Base-by-base conservation (phyloP, 2,329 filamentous ascomycete genomes). In the Sordariomycetes sp. region DNA sequence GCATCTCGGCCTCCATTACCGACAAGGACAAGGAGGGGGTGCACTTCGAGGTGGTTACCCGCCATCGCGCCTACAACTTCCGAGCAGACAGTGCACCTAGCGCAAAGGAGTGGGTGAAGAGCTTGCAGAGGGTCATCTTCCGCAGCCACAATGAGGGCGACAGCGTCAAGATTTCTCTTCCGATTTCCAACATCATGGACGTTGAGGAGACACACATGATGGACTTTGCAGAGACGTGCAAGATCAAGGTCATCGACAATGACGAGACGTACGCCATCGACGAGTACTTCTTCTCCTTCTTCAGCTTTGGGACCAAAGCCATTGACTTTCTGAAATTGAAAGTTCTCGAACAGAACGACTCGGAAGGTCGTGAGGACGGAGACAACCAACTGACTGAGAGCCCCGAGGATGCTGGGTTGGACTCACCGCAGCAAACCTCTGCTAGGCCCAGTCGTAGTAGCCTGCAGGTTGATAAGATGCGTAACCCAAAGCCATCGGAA, bases 221-320 rank as follows among this genome's bases (percentile, higher is more conserved):
- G 36, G 86, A 93, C 42, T 87, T 94, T 55, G 86, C 87, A 16
- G 86, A 95, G 42, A 96, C 92, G 0, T 82, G 93, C 63, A 95
- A 94, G 58, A 79, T 98, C 41, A 77, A 86, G 24, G 86, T 95
- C 28, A 79, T 96, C 37, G 88, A 95, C 50, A 93, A 87, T 43
- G 86, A 92, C 43, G 90, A 95, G 57, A 93, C 86, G 0, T 96
- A 84, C 58, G 88, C 88, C 3, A 85, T 96, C 42, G 92, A 98
- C 48, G 92, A 98, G 78, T 95, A 96, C 54, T 96, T 93, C 55
- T 96, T 98, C 56, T 92, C 88, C 0, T 96, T 96, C 59, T 94
- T 95, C 54, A 82, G 76, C 45, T 80, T 80, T 42, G 87, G 87
- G 6, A 79, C 83, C 47, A 85, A 94, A 47, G 90, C 86, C 11